These are phyloP conservation scores for Stemphylium vesicarium DNA, from an alignment of 2,329 filamentous ascomycete species.

Conservation along the genomic window DNA sequence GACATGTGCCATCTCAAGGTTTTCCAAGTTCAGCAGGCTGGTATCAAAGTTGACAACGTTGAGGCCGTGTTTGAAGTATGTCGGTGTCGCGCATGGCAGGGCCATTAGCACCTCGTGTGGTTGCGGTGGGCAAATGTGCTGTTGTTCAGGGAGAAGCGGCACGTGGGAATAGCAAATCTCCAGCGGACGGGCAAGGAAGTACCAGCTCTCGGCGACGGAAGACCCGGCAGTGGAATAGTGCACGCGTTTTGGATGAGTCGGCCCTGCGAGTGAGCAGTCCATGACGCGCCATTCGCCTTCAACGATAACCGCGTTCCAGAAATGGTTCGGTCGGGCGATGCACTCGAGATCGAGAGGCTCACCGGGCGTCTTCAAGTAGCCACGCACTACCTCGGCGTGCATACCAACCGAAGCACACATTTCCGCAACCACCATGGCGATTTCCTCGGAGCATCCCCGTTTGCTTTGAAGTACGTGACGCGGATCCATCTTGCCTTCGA, in stretches of 20 bases:
- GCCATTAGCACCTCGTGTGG: conserved; percentile 85
- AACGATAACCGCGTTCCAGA: conserved; percentile 94
- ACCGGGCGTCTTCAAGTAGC: conserved; percentile 89
- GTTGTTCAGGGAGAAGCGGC: conserved; percentile 83
- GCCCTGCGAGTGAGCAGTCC: conserved; percentile 89
- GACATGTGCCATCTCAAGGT: conserved; percentile 90
- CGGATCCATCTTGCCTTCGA: conserved; percentile 83
- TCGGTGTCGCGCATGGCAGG: conserved; percentile 82
- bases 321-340: conserved; percentile 90
- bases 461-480: conserved; percentile 83
- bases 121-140: conserved; percentile 90
- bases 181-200: conserved; percentile 87
- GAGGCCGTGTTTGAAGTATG: conserved; percentile 83
- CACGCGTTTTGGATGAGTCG: conserved; percentile 81
- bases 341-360: conserved; percentile 76
- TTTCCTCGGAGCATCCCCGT: conserved; percentile 85
- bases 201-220: conserved; percentile 82
- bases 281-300: conserved; percentile 97
- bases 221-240: conserved; percentile 76
- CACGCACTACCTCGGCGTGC: conserved; percentile 83
- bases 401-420: conserved; percentile 93
- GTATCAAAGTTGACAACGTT: conserved; percentile 92
- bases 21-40: conserved; percentile 81
- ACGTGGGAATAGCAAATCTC: conserved; percentile 97
- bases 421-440: conserved; percentile 84